Percentiles rank a stretch among this genome's conserved stretches.
Conservation (phyloP, 202 grass and related monocot genomes). For the Brachypodium distachyon region DNA sequence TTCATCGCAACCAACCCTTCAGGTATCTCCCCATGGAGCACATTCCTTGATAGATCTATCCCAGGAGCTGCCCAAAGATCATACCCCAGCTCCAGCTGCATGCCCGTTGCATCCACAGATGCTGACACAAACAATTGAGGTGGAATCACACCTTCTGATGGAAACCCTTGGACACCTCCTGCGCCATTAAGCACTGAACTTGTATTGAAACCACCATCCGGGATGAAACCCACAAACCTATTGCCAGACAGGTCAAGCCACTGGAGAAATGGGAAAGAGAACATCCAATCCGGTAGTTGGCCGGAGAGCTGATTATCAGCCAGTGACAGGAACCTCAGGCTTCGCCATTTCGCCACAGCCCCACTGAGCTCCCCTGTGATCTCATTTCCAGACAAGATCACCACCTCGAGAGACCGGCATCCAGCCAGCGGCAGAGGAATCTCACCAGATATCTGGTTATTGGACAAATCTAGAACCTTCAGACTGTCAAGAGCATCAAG, state of each 20-base stretch:
- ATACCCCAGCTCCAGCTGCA: conserved; percentile 61
- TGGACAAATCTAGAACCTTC: conserved; percentile 66
- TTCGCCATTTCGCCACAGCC: conserved; percentile 82
- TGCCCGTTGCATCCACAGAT: conserved; percentile 13
- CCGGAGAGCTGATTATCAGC: conserved; percentile 49
- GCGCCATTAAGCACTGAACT: conserved; percentile 54
- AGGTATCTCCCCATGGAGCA: conserved; percentile 64
- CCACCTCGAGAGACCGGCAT: conserved; percentile 84
- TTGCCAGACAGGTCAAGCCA: conserved; percentile 81
- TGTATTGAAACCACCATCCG: conserved; percentile 73
- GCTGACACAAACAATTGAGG: conserved; percentile 37
- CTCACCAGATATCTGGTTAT: conserved; percentile 77
- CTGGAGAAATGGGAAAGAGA: conserved; percentile 51
- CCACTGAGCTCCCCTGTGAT: conserved; percentile 63
- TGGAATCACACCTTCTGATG: conserved; percentile 11
- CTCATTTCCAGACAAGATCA: conserved; percentile 70
- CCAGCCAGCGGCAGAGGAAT: conserved; percentile 86
- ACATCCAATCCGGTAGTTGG: conserved; percentile 63
- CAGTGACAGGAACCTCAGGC: conserved; percentile 54
- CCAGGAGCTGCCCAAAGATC: conserved; percentile 47
- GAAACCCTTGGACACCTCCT: neutral
- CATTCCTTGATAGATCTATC: conserved; percentile 73
- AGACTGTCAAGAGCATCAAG: conserved; percentile 85
- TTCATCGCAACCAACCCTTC: conserved; percentile 58
- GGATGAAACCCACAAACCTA: conserved; percentile 85